phyloP scores from a whole-genome alignment of 2,329 filamentous ascomycete genomes.

The Trichoderma sp. region DNA sequence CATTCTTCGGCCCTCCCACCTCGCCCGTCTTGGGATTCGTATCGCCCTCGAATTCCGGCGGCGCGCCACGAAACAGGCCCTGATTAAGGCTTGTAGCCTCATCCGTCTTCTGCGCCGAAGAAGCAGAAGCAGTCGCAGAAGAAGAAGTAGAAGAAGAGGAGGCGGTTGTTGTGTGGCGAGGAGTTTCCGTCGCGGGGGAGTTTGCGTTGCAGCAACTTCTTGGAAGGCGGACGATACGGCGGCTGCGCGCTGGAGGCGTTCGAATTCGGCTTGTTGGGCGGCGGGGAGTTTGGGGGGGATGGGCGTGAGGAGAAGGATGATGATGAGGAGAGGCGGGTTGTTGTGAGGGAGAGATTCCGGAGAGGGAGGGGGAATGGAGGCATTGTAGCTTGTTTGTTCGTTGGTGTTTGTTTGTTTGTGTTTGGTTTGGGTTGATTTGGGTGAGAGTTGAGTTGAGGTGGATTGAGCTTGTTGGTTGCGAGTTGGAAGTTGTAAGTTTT shows the following conservation, averaged over 20 bases:
- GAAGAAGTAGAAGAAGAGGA: neutral
- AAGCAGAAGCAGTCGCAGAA: too few relatives aligned
- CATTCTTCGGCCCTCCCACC: conserved; percentile 95
- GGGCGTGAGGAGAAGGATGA: conserved; percentile 57
- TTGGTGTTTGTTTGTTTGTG: neutral
- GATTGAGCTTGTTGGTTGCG: neutral
- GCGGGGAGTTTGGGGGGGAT: conserved; percentile 84
- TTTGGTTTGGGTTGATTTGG: neutral
- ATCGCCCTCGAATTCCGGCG: conserved; percentile 92
- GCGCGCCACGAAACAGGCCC: conserved; percentile 70
- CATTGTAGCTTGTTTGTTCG: neutral
- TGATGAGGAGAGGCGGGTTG: conserved; percentile 39
- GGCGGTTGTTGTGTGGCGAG: conserved; percentile 24
- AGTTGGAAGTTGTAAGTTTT: neutral
- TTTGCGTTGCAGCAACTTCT: conserved; percentile 24
- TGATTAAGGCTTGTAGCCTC: conserved; percentile 48
- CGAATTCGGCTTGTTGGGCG: conserved; percentile 87
- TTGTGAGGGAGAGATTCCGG: conserved; percentile 15
- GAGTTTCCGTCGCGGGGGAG: conserved; percentile 30
- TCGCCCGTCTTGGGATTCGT: conserved; percentile 92
- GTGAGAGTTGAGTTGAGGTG: neutral
- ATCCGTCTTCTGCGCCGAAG: neutral
- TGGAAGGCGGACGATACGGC: conserved; percentile 48
- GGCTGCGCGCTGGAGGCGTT: conserved; percentile 73
- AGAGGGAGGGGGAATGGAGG: neutral